These are phyloP conservation scores for Candida peoriensis DNA, from an alignment of 805 yeast genomes.

Conservation along the genomic window DNA sequence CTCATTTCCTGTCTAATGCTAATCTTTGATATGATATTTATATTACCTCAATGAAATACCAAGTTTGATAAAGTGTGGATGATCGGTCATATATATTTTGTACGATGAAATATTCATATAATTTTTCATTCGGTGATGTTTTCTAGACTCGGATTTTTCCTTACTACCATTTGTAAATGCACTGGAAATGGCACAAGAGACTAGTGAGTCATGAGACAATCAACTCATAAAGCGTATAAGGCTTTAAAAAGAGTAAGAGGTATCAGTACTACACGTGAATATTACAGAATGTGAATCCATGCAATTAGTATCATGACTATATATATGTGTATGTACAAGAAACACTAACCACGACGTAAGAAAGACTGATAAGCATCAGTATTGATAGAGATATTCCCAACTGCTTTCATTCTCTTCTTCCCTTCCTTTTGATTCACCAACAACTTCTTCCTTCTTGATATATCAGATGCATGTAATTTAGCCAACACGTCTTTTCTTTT, in stretches of 20 bases:
- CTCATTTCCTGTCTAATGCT: slow-evolving; percentile 1
- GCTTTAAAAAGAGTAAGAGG: too few relatives aligned
- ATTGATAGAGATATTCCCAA: slow-evolving; percentile 73
- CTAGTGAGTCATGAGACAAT: too few relatives aligned
- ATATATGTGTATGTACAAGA: slow-evolving; percentile 2
- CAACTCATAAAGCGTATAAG: too few relatives aligned
- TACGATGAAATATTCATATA: too few relatives aligned
- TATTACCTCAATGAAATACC: too few relatives aligned
- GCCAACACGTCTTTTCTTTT: slow-evolving; percentile 93
- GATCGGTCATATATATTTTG: too few relatives aligned
- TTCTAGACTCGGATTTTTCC: too few relatives aligned
- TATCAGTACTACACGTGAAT: too few relatives aligned
- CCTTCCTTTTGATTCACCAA: slow-evolving; percentile 91
- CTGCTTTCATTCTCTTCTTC: slow-evolving; percentile 73
- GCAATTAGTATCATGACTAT: not conserved
- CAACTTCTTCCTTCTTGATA: slow-evolving; percentile 83
- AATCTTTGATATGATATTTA: not conserved
- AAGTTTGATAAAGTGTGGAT: too few relatives aligned
- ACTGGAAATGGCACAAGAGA: too few relatives aligned
- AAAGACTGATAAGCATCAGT: slow-evolving; percentile 90
- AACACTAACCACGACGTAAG: slow-evolving; percentile 31
- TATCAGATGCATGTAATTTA: slow-evolving; percentile 88
- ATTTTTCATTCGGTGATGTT: too few relatives aligned
- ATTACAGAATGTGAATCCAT: not conserved
- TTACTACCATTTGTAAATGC: too few relatives aligned